Conservation (phyloP, 2,329 filamentous ascomycete species). For the Sordariomycetes sp. region DNA sequence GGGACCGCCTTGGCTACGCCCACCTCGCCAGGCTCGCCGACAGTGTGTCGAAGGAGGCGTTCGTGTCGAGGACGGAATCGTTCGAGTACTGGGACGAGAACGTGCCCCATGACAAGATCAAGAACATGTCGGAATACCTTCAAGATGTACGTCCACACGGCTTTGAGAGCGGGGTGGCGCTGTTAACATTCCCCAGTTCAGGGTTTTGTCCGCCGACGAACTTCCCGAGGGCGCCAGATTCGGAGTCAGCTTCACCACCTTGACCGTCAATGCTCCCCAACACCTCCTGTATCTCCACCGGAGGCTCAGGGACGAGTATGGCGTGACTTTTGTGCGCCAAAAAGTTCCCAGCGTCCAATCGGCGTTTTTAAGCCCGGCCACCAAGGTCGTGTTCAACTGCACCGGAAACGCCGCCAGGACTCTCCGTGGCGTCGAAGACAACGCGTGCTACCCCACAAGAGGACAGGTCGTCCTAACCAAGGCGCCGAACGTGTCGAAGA, state of each 20-base stretch:
- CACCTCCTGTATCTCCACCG: slow-evolving; percentile 21
- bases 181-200: slow-evolving; percentile 15
- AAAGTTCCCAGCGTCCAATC: slow-evolving; percentile 15
- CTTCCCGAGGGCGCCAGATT: slow-evolving; percentile 20
- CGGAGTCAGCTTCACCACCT: slow-evolving; percentile 22
- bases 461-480: slow-evolving; percentile 25
- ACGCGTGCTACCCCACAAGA: slow-evolving; percentile 26
- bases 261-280: slow-evolving; percentile 25
- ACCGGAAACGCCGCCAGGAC: slow-evolving; percentile 21
- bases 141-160: slow-evolving; percentile 19
- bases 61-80: slow-evolving; percentile 23
- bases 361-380: slow-evolving; percentile 14
- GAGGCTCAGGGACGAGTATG: slow-evolving; percentile 15
- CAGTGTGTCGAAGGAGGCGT: slow-evolving; percentile 17
- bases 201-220: slow-evolving; percentile 14
- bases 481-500: slow-evolving; percentile 20
- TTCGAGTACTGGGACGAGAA: slow-evolving; percentile 29
- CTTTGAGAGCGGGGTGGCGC: neutral
- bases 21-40: slow-evolving; percentile 23
- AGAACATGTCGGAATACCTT: slow-evolving; percentile 26
- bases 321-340: slow-evolving; percentile 19
- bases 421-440: slow-evolving; percentile 22
- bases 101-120: slow-evolving; percentile 26
- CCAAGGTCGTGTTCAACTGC: slow-evolving; percentile 22
- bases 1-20: slow-evolving; percentile 27